These are phyloP conservation scores for Cutaneotrichosporon sp. DNA, from an alignment of 1,284 basidiomycete species.

Conservation along the genomic window DNA sequence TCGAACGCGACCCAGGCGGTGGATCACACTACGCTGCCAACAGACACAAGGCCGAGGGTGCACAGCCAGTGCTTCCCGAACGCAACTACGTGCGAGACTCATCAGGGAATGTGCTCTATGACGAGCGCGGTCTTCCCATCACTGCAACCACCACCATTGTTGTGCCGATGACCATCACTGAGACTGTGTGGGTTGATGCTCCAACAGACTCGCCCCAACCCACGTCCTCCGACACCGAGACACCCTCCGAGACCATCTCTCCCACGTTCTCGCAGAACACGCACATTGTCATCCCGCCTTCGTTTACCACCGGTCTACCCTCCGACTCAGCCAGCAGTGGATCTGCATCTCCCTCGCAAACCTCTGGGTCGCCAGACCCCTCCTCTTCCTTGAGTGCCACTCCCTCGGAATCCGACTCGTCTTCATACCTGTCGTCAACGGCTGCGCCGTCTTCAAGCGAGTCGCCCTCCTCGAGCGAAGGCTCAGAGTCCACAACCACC, in stretches of 20 bases:
- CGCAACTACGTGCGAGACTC: slow-evolving; percentile 3
- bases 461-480: slow-evolving; percentile 5
- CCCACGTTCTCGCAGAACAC: slow-evolving; percentile 1
- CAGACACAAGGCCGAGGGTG: background rate
- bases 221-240: background rate
- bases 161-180: slow-evolving; percentile 38
- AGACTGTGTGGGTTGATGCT: slow-evolving; percentile 40
- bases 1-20: slow-evolving; percentile 2
- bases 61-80: background rate
- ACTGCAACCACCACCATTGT: slow-evolving; percentile 44
- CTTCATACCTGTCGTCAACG: slow-evolving; percentile 13
- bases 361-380: background rate
- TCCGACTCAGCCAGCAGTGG: no score
- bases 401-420: background rate
- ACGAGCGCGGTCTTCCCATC: slow-evolving; percentile 41
- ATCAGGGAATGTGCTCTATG: slow-evolving; percentile 11
- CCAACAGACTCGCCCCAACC: slow-evolving; percentile 5
- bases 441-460: slow-evolving; percentile 32
- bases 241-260: background rate
- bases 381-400: background rate
- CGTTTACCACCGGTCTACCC: no score
- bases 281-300: slow-evolving; percentile 5
- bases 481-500: background rate
- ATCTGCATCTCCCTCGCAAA: background rate
- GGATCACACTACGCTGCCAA: slow-evolving; percentile 16